Evolutionary conservation across 2,329 filamentous ascomycete genomes (phyloP).

Genomic region (Sordariomycetes sp.): DNA sequence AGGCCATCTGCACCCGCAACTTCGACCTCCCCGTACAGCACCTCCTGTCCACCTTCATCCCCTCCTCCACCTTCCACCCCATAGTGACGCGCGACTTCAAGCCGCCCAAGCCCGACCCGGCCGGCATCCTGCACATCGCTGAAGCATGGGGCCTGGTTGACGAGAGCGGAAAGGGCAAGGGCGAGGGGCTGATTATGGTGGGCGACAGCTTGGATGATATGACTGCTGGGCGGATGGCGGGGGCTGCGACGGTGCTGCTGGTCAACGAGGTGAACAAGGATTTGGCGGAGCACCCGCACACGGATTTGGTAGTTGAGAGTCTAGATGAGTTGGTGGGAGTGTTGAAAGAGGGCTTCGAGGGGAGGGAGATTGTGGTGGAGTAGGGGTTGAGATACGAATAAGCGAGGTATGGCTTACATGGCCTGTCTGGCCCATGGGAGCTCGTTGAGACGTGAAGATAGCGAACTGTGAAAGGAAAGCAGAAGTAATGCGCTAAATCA

Average conservation of each 20-base stretch:
- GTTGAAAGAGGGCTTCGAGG: slow-evolving; percentile 66
- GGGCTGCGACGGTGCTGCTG: slow-evolving; percentile 83
- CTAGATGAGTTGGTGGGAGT: slow-evolving; percentile 71
- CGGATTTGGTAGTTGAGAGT: slow-evolving; percentile 61
- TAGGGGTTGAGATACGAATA: too few species aligned
- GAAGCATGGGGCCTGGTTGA: slow-evolving; percentile 55
- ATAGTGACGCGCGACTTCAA: slow-evolving; percentile 77
- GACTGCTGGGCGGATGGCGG: slow-evolving; percentile 73
- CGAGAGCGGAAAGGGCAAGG: slow-evolving; percentile 23
- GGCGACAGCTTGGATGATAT: slow-evolving; percentile 89
- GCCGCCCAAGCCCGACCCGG: slow-evolving; percentile 80
- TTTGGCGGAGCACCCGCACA: slow-evolving; percentile 62
- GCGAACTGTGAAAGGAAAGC: too few species aligned
- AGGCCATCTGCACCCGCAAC: slow-evolving; percentile 90
- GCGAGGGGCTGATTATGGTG: slow-evolving; percentile 50
- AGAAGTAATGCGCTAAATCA: too few species aligned
- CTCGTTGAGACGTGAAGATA: too few species aligned
- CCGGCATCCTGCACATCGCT: slow-evolving; percentile 81
- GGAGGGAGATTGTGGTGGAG: slow-evolving; percentile 21
- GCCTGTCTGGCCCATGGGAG: too few species aligned
- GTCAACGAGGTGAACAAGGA: slow-evolving; percentile 72
- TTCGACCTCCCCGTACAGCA: slow-evolving; percentile 74
- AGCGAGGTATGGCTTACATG: too few species aligned
- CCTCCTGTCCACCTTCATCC: slow-evolving; percentile 66
- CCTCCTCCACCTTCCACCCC: slow-evolving; percentile 59